Base-by-base conservation (phyloP, 306 rosid genomes). In the Trifolium subterraneum region DNA sequence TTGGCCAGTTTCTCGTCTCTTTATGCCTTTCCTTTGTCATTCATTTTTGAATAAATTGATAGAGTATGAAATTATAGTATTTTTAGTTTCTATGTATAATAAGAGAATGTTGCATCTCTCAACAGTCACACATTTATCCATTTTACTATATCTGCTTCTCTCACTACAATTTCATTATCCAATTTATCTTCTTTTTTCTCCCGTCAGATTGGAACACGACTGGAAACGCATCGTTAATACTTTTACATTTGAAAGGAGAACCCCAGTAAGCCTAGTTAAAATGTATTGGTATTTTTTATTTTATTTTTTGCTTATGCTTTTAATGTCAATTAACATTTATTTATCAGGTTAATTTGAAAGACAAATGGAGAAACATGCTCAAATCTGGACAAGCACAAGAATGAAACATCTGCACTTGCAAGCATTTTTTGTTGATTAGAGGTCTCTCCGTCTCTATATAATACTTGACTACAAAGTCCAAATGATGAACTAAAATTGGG, bases 301-400 rank as follows among this genome's bases (percentile, higher is more conserved):
- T 23, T 12, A 33, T 54, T 59, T 8, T 27, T 9, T 63, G 10
- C 9, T 29, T 72, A 4, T 74, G 45, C 15, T 44, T 4, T 20
- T 25, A 56, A 23, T 68, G 6, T 1, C 13, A 29, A 48, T 79
- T 20, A 66, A 69, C 20, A 27, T 25, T 15, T 68, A 9, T 27
- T 80, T 72, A 27, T 73, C 84, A 90, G 98, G 96, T 87, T 47
- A 90, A 93, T 88, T 71, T 93, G 60, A 82, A 82, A 31, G 86
- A 78, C 35, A 82, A 78, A 23, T 82, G 82, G 82, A 82, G 82
- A 55, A 78, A 73, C 47, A 10, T 82, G 59, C 2, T 1, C 1
- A 16, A 29, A 0, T 8, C 10, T 50, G 56, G 27, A 13, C 6
- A 13, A 14, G 16, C 33, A 4, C 33, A 29, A 29, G 39, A 23